Evolutionary conservation across 495 filamentous ascomycete genomes (phyloP).

Genomic region (Penicillium soppii): DNA sequence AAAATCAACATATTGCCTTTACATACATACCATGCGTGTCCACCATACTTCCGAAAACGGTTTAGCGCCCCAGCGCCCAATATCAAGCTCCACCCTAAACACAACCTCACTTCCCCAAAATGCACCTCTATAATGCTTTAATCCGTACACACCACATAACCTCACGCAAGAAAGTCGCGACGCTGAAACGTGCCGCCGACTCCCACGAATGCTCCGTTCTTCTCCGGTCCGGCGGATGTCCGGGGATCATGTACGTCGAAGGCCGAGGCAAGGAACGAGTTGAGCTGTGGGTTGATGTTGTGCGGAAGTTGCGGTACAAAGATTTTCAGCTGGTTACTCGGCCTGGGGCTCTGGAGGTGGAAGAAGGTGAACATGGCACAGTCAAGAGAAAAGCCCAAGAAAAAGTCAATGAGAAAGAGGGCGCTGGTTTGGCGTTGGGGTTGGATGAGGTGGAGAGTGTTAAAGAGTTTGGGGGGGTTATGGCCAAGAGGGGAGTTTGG

Average conservation of each 20-base stretch:
- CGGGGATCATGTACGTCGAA: slow-evolving; percentile 79
- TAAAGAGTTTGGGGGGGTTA: slow-evolving; percentile 45
- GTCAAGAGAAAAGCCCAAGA: background rate
- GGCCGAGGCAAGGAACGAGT: slow-evolving; percentile 50
- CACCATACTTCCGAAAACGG: background rate
- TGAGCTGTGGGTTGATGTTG: slow-evolving; percentile 54
- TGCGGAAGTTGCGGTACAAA: slow-evolving; percentile 51
- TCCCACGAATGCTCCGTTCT: slow-evolving; percentile 57
- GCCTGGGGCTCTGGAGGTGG: slow-evolving; percentile 18
- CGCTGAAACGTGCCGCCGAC: slow-evolving; percentile 61
- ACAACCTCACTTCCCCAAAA: background rate
- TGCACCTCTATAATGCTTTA: slow-evolving; percentile 53
- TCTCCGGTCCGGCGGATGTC: slow-evolving; percentile 63
- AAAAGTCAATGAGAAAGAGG: background rate
- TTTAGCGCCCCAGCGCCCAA: background rate
- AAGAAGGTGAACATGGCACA: background rate
- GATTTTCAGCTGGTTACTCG: slow-evolving; percentile 48
- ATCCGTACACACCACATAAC: slow-evolving; percentile 83
- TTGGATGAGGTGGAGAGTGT: slow-evolving; percentile 42
- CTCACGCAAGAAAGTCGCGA: slow-evolving; percentile 72
- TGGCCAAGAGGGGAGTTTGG: slow-evolving; percentile 42
- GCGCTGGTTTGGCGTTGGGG: slow-evolving; percentile 8
- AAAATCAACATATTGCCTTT: too few species aligned
- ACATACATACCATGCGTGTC: too few species aligned
- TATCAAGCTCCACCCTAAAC: background rate